A percentile compares a stretch with the other conserved stretches of the same genome.
phyloP scores from a whole-genome alignment of 306 rosid species.

The Coriaria nepalensis region DNA sequence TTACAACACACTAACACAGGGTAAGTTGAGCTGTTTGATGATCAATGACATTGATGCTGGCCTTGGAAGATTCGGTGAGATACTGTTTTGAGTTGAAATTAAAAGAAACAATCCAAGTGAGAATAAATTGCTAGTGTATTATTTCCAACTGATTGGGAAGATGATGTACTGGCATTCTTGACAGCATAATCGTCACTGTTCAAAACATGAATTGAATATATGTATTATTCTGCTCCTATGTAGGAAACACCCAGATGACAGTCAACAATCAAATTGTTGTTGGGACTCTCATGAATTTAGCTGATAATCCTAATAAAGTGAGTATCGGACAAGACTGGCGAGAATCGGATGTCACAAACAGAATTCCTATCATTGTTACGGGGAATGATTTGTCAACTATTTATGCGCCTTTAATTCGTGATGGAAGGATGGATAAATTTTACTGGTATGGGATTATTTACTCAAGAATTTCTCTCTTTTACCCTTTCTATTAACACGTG shows the following conservation, averaged over 20 bases:
- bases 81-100: slow-evolving; percentile 1
- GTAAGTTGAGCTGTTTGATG: slow-evolving; percentile 96
- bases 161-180: too few relatives aligned
- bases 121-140: slow-evolving; percentile 5
- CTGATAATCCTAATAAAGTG: slow-evolving; percentile 89
- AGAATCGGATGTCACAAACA: slow-evolving; percentile 55
- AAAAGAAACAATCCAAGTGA: neutral
- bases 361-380: slow-evolving; percentile 87
- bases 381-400: slow-evolving; percentile 91
- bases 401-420: slow-evolving; percentile 93
- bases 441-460: slow-evolving; percentile 51
- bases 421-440: slow-evolving; percentile 98
- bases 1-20: slow-evolving; percentile 49
- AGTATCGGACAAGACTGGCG: slow-evolving; percentile 94
- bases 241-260: slow-evolving; percentile 90
- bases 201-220: too few relatives aligned
- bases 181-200: too few relatives aligned
- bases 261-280: slow-evolving; percentile 96
- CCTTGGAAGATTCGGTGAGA: slow-evolving; percentile 91
- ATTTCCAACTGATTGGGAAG: neutral
- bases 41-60: slow-evolving; percentile 96
- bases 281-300: slow-evolving; percentile 91
- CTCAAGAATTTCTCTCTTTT: slow-evolving; percentile 5
- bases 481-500: too few relatives aligned
- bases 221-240: slow-evolving; percentile 13